A percentile compares a stretch with the other conserved stretches of the same genome.
phyloP scores from a whole-genome alignment of 345 rosid genomes.

The Euphorbia lathyris region DNA sequence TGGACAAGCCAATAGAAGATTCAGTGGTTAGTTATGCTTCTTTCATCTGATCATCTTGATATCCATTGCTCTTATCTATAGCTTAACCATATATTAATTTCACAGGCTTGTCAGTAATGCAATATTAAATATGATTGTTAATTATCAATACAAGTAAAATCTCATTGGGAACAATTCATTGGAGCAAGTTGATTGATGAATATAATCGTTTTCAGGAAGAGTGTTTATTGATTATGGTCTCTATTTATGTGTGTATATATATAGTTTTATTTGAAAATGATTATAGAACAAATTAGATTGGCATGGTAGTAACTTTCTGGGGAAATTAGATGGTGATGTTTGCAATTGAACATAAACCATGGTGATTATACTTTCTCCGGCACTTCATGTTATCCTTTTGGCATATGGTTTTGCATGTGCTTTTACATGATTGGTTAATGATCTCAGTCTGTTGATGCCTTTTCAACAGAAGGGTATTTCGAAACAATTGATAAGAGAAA shows the following conservation, averaged over 20 bases:
- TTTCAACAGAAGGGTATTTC: neutral
- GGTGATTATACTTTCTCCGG: neutral
- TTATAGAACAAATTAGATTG: neutral
- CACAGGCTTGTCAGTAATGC: neutral
- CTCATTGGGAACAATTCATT: neutral
- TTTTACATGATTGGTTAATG: neutral
- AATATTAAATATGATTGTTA: neutral
- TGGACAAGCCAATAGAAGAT: constrained; percentile 80
- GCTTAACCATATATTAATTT: neutral
- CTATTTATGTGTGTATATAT: too few species aligned
- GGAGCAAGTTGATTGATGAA: neutral
- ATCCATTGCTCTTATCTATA: neutral
- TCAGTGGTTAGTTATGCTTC: constrained; percentile 66
- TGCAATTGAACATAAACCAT: neutral
- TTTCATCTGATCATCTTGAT: neutral
- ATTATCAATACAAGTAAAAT: neutral
- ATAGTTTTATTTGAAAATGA: neutral
- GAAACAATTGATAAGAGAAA: neutral
- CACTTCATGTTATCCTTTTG: neutral
- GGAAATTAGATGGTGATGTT: neutral
- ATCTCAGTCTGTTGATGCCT: neutral
- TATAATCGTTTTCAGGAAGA: neutral
- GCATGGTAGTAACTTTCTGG: neutral
- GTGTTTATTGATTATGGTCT: neutral
- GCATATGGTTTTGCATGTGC: neutral